These are phyloP conservation scores for Irpex rosettiformis DNA, from an alignment of 1,284 basidiomycete genomes.

Conservation along the genomic window DNA sequence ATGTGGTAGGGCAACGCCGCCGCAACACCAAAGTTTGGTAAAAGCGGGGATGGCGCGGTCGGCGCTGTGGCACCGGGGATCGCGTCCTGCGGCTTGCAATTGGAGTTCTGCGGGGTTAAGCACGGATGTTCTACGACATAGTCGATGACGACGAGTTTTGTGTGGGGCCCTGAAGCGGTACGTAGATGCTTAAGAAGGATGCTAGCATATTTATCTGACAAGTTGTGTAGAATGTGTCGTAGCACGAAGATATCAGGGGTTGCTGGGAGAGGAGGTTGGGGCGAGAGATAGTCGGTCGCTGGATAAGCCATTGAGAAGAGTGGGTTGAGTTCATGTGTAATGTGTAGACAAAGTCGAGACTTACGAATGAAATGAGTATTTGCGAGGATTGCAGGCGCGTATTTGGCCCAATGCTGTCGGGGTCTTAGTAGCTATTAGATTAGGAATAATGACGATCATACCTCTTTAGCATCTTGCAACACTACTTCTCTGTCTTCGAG, in stretches of 20 bases:
- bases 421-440: neutral
- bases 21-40: constrained; percentile 12
- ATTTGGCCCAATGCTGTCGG: constrained; percentile 3
- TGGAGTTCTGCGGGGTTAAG: neutral
- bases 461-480: constrained; percentile 3
- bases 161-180: constrained; percentile 13
- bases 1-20: neutral
- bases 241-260: constrained; percentile 22
- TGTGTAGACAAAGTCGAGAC: neutral
- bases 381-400: neutral
- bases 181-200: constrained; percentile 23
- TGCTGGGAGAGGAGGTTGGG: constrained; percentile 24
- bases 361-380: constrained; percentile 4
- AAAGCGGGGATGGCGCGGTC: constrained; percentile 6
- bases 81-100: neutral
- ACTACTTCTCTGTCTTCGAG: constrained; percentile 16
- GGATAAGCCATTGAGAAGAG: no score
- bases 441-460: neutral
- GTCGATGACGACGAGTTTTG: constrained; percentile 9
- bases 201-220: constrained; percentile 17
- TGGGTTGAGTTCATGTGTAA: neutral
- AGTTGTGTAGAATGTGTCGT: constrained; percentile 26
- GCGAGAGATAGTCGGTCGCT: constrained; percentile 28
- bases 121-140: constrained; percentile 7
- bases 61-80: neutral